Evolutionary conservation across 2,329 filamentous ascomycete genomes (phyloP).

Genomic region (Fusarium annulatum): DNA sequence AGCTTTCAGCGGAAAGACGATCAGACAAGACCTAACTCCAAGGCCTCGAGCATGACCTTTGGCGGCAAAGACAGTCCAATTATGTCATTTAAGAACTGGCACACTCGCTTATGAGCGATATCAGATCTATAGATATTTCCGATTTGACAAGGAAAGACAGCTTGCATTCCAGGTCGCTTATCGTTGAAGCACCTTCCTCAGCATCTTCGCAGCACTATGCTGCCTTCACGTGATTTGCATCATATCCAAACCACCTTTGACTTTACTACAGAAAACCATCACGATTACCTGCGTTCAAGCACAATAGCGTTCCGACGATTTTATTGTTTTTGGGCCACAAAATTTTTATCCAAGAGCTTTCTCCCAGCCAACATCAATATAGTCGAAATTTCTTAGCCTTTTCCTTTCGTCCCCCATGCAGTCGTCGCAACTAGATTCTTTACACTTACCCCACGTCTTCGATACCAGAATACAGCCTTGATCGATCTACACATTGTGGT

Average conservation of each 20-base stretch:
- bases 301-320: slow-evolving; percentile 5
- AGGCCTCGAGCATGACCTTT: not conserved
- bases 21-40: not conserved
- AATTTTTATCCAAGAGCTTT: not conserved
- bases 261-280: slow-evolving; percentile 3
- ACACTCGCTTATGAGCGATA: not conserved
- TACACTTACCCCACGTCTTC: slow-evolving; percentile 30
- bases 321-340: not conserved
- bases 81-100: not conserved
- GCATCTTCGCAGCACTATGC: not conserved
- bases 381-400: not conserved
- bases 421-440: slow-evolving; percentile 20
- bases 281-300: slow-evolving; percentile 14
- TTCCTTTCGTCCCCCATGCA: slow-evolving; percentile 18
- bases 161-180: not conserved
- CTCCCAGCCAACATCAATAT: not conserved
- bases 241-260: not conserved
- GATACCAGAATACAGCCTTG: slow-evolving; percentile 24
- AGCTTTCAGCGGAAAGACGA: not conserved
- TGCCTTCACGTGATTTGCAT: slow-evolving; percentile 34
- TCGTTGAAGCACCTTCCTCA: not conserved
- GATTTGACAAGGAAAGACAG: not conserved
- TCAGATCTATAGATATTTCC: not conserved
- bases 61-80: not conserved
- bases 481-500: slow-evolving; percentile 8